Percentiles rank a stretch among this genome's conserved stretches.
These are phyloP conservation scores for Phaeosphaeria sp. DNA, from an alignment of 2,329 filamentous ascomycete species.

Conservation along the genomic window DNA sequence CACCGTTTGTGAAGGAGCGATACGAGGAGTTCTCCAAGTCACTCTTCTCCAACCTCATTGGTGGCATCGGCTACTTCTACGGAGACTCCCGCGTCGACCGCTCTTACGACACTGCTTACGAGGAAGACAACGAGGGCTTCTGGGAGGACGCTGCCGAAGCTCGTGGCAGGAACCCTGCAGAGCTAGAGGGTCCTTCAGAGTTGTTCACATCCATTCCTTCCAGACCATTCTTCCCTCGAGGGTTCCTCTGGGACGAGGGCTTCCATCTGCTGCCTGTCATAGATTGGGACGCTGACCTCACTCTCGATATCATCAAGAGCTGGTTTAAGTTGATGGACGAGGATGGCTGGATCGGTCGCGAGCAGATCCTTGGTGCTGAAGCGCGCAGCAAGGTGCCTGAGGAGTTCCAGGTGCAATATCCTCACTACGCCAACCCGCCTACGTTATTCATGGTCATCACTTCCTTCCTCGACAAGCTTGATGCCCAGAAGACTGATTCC, in stretches of 20 bases:
- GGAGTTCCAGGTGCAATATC: conserved; percentile 95
- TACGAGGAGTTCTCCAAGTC: conserved; percentile 84
- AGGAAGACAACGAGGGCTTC: conserved; percentile 93
- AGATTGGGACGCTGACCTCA: conserved; percentile 92
- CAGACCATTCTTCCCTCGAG: conserved; percentile 92
- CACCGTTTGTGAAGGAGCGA: conserved; percentile 76
- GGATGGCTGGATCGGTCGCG: conserved; percentile 95
- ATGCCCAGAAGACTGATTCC: conserved; percentile 50
- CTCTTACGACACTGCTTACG: conserved; percentile 89
- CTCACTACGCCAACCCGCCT: conserved; percentile 96
- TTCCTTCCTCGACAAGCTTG: conserved; percentile 79
- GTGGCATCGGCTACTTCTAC: conserved; percentile 94
- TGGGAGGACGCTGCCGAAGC: conserved; percentile 91
- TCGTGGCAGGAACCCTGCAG: conserved; percentile 70
- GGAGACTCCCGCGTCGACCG: conserved; percentile 88
- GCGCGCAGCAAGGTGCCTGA: conserved; percentile 91
- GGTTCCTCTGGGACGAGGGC: conserved; percentile 97
- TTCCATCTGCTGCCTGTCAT: conserved; percentile 91
- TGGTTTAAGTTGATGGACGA: conserved; percentile 98
- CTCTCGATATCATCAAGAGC: conserved; percentile 83
- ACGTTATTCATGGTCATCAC: conserved; percentile 92
- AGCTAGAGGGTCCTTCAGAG: conserved; percentile 81
- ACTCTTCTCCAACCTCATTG: conserved; percentile 92
- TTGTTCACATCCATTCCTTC: conserved; percentile 93
- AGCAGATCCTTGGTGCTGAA: conserved; percentile 92